Base-by-base conservation (phyloP, 192 early-diverging fungal genomes). In the Haplosporangium gracile region DNA sequence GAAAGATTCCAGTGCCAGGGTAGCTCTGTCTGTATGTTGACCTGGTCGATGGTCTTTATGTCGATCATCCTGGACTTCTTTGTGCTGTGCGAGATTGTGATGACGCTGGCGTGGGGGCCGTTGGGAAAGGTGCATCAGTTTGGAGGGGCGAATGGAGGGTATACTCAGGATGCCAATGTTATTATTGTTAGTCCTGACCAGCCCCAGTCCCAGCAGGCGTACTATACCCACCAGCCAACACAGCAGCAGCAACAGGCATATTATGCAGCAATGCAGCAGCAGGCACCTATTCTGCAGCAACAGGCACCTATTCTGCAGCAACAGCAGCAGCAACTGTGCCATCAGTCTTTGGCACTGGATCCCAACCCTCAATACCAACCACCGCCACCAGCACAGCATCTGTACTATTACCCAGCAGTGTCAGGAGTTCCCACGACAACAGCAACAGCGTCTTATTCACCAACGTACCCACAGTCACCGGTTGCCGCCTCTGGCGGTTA, bases 121-220 rank as follows among this genome's bases (percentile, higher is more conserved):
- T 32, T 76, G 38, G 13, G 43, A 26, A 34, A 57, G 40, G 18
- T 9, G 32, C 24, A 36, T 39, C 53, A 60, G 53, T 45, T 55
- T 22, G 39, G 39, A 11, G 22, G 40, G 5, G 60, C 8, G 0
- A 15, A 7, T 22, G 36, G 38, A 0, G 53, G 75, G 43, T 68
- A 68, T 68, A 39, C 39, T 4, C n/a, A 53, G 24, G 40, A 47
- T n/a, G 63, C 63, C 1, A 43, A 77, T 68, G 47, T 78, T 34
- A 36, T 71, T 20, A 11, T 71, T 55, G 69, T 78, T 11, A 78
- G 77, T 38, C 70, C 77, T 22, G 68, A 78, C 16, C 77, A 57
- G 24, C 49, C 77, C 4, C 76, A 68, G 18, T 57, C 39, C 13
- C 38, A 45, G 43, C 43, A 42, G 39, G 32, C 9, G 2, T 45